Evolutionary conservation across 495 filamentous ascomycete species (phyloP), one percentile per base, ranked within the genome.

Genomic region (Penicillium lagena): DNA sequence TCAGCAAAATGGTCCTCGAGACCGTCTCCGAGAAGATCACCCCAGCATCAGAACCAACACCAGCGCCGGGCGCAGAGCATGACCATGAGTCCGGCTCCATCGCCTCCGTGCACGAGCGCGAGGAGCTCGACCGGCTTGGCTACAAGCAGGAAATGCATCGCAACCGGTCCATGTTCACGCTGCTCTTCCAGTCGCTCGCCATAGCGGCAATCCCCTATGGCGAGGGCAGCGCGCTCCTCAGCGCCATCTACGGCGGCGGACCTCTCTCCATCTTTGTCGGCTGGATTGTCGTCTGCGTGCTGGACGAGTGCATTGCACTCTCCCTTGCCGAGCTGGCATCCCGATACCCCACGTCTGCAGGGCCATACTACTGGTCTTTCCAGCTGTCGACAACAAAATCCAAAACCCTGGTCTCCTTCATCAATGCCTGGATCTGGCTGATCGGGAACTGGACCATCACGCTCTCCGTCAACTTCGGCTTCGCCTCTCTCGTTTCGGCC

Each of bases 391-490:
- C 22, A 22, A 22, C 22, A 22, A 22, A 22, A 22, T 49, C 51
- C 28, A 65, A 64, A 37, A 51, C 59, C 2, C 56, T 80, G 7
- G 57, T 79, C 4, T 81, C 80, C 10, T 86, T 83, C 66, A 75
- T 83, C 43, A 83, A 74, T 48, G 81, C 78, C 41, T 86, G 83
- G 82, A 60, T 79, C 14, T 85, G 79, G 55, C 69, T 82, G 7
- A 75, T 85, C 15, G 82, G 81, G 22, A 85, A 85, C 54, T 82
- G 82, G 61, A 85, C 81, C 28, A 84, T 85, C 42, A 86, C 81
- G 0, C 66, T 85, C 34, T 76, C 80, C 7, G 81, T 85, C 29
- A 82, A 85, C 50, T 86, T 86, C 46, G 82, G 80, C 7, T 78
- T 80, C 29, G 79, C 71, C 0, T 80, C 81, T 22, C 44, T 85